Conservation (phyloP, 2,329 filamentous ascomycete genomes). For the Cladophialophora psammophila region DNA sequence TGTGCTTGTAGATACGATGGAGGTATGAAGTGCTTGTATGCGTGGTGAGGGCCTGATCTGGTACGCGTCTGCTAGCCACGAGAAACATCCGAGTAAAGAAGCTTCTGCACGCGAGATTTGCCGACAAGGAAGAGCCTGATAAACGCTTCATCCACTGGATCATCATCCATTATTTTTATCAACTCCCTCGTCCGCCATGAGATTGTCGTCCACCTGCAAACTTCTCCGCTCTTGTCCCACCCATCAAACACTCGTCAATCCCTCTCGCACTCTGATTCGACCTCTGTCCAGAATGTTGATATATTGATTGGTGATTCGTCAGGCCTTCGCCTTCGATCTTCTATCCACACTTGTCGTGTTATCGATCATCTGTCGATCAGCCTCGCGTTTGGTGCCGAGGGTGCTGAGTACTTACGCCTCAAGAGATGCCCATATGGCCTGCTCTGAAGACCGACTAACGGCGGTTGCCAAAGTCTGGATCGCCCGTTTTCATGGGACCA, state of each 20-base stretch:
- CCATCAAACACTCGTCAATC: neutral
- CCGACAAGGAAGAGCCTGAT: slow-evolving; percentile 4
- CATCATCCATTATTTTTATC: neutral
- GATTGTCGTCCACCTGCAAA: slow-evolving; percentile 6
- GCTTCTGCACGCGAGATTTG: slow-evolving; percentile 5
- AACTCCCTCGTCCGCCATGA: slow-evolving; percentile 16
- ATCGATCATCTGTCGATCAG: neutral
- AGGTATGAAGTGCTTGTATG: neutral
- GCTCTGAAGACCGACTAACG: neutral
- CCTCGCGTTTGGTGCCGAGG: too few species aligned
- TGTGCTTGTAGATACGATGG: neutral
- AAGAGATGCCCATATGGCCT: neutral
- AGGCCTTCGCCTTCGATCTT: neutral
- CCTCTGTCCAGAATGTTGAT: neutral
- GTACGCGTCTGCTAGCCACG: neutral
- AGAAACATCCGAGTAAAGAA: neutral
- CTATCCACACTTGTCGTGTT: neutral
- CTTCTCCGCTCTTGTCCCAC: slow-evolving; percentile 5
- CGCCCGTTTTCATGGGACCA: too few species aligned
- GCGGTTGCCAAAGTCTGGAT: too few species aligned
- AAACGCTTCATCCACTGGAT: neutral
- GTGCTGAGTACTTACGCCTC: neutral
- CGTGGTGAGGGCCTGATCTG: neutral
- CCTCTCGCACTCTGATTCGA: neutral
- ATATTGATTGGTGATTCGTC: neutral